These are phyloP conservation scores for Cercospora beticola DNA, from an alignment of 2,329 filamentous ascomycete species.

Conservation along the genomic window DNA sequence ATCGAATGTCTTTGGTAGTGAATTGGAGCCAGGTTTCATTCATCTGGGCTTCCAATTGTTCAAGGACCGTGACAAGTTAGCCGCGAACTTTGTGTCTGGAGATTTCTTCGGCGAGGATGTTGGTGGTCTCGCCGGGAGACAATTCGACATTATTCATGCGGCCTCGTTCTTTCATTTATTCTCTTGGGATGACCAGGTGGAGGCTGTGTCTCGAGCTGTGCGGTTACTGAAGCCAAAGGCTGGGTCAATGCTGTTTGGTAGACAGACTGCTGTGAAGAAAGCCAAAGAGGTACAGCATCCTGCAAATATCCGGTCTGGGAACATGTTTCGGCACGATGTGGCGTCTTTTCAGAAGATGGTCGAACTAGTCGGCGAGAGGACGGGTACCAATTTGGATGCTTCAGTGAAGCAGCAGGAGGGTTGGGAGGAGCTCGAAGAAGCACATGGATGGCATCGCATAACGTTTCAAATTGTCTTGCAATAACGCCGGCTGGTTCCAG, in stretches of 20 bases:
- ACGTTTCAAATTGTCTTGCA: slow-evolving; percentile 5
- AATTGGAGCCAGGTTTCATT: slow-evolving; percentile 37
- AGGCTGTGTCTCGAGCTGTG: slow-evolving; percentile 38
- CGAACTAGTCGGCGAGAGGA: slow-evolving; percentile 42
- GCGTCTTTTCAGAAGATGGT: slow-evolving; percentile 42
- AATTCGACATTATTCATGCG: slow-evolving; percentile 44
- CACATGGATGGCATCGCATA: slow-evolving; percentile 3
- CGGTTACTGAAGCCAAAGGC: slow-evolving; percentile 37
- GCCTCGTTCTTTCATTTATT: slow-evolving; percentile 49
- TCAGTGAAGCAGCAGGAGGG: slow-evolving; percentile 24
- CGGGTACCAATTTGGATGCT: slow-evolving; percentile 40
- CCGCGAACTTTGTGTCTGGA: slow-evolving; percentile 33
- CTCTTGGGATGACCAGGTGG: slow-evolving; percentile 42
- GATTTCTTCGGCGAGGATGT: slow-evolving; percentile 26
- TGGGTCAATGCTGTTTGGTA: slow-evolving; percentile 42
- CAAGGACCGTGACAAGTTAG: slow-evolving; percentile 36
- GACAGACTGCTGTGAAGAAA: slow-evolving; percentile 40
- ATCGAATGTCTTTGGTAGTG: slow-evolving; percentile 37
- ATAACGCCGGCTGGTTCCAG: neutral
- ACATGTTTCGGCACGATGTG: slow-evolving; percentile 40
- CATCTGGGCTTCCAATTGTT: slow-evolving; percentile 44
- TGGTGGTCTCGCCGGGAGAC: slow-evolving; percentile 24
- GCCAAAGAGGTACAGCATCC: slow-evolving; percentile 29
- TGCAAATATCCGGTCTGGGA: slow-evolving; percentile 23
- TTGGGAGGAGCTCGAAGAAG: neutral